Percentiles rank a stretch among this genome's conserved stretches.
Conservation (phyloP, 202 grass and related monocot genomes). For the Bolboschoenoplectus hybrid region DNA sequence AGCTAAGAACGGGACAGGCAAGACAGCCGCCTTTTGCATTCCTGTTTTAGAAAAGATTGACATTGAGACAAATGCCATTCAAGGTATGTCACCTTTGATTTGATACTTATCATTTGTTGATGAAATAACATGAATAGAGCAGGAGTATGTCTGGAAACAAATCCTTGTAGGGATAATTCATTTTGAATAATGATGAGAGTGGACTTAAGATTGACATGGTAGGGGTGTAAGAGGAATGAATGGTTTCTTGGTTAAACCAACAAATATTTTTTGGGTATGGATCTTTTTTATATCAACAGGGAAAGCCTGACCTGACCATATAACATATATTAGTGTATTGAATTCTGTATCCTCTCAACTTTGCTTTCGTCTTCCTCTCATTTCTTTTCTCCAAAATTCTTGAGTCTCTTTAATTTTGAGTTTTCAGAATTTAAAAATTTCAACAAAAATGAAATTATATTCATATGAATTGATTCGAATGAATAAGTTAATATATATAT, state of each 20-base stretch:
- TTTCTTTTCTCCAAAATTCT: too few species aligned
- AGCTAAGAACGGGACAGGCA: constrained; percentile 89
- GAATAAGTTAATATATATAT: background rate
- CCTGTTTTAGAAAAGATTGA: constrained; percentile 89
- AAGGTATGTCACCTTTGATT: constrained; percentile 50
- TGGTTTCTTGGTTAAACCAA: too few species aligned
- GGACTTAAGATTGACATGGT: background rate
- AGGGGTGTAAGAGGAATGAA: too few species aligned
- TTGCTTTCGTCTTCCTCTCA: too few species aligned
- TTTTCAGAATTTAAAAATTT: too few species aligned
- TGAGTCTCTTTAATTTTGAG: too few species aligned
- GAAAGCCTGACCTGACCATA: too few species aligned
- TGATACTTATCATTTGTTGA: background rate
- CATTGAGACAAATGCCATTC: constrained; percentile 71
- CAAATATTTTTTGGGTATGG: too few species aligned
- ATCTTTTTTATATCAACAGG: too few species aligned
- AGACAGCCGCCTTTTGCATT: constrained; percentile 90
- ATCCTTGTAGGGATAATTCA: background rate
- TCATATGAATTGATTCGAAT: background rate
- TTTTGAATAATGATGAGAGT: background rate
- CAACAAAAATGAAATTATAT: too few species aligned
- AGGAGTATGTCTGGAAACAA: background rate
- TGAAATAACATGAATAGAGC: background rate
- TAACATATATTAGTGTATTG: too few species aligned
- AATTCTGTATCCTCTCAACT: too few species aligned